These are phyloP conservation scores for Atkinsonella texensis DNA, from an alignment of 2,329 filamentous ascomycete species.

Conservation along the genomic window DNA sequence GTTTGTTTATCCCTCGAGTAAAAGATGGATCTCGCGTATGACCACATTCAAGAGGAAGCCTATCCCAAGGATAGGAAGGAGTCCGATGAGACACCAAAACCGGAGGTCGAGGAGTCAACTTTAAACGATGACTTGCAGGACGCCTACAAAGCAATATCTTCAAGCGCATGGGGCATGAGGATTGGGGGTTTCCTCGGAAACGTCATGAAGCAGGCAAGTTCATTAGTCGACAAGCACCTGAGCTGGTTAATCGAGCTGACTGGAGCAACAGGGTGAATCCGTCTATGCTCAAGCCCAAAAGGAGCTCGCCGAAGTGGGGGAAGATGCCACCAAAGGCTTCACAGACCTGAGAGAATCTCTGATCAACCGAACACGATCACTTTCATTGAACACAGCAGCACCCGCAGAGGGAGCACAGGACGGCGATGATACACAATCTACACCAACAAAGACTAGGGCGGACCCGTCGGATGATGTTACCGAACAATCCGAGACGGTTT, in stretches of 20 bases:
- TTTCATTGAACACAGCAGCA: slow-evolving; percentile 48
- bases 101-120: slow-evolving; percentile 33
- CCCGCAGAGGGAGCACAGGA: slow-evolving; percentile 19
- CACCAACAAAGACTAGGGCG: slow-evolving; percentile 31
- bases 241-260: not conserved
- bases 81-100: slow-evolving; percentile 27
- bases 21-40: slow-evolving; percentile 90
- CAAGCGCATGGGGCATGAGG: slow-evolving; percentile 79
- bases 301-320: slow-evolving; percentile 67
- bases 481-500: slow-evolving; percentile 47
- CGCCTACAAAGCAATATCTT: slow-evolving; percentile 86
- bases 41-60: slow-evolving; percentile 83
- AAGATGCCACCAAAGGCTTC: slow-evolving; percentile 73
- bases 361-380: slow-evolving; percentile 58
- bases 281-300: slow-evolving; percentile 79
- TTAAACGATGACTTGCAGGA: slow-evolving; percentile 87
- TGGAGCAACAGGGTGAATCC: slow-evolving; percentile 50
- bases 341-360: slow-evolving; percentile 56
- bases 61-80: slow-evolving; percentile 47
- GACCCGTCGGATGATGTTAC: slow-evolving; percentile 29
- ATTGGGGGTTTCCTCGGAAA: slow-evolving; percentile 82
- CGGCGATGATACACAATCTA: slow-evolving; percentile 28
- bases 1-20: not conserved
- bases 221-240: not conserved
- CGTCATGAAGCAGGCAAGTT: slow-evolving; percentile 75